These are phyloP conservation scores for Diaporthe sp. DNA, from an alignment of 2,329 filamentous ascomycete species.

Conservation along the genomic window DNA sequence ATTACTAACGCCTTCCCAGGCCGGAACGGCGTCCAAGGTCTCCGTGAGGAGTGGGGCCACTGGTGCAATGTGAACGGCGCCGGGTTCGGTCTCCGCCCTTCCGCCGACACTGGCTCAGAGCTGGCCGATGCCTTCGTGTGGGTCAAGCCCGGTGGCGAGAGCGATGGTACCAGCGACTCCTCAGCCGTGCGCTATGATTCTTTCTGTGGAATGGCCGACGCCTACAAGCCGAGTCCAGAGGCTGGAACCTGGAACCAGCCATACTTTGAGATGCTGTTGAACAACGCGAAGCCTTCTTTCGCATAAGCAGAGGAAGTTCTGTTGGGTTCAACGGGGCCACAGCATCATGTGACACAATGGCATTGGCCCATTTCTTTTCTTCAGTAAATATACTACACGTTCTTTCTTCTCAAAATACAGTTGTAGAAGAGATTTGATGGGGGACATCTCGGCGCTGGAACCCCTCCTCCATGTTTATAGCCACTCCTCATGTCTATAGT, in stretches of 20 bases:
- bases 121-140: slow-evolving; percentile 76
- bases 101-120: slow-evolving; percentile 67
- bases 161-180: slow-evolving; percentile 55
- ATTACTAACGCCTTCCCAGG: slow-evolving; percentile 40
- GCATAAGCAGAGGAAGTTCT: slow-evolving; percentile 19
- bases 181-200: slow-evolving; percentile 53
- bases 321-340: slow-evolving; percentile 18
- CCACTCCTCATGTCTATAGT: background rate
- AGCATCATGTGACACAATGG: background rate
- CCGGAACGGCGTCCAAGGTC: slow-evolving; percentile 57
- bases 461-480: background rate
- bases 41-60: slow-evolving; percentile 60
- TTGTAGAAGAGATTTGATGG: background rate
- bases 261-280: slow-evolving; percentile 60
- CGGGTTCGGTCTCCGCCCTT: slow-evolving; percentile 72
- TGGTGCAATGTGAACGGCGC: slow-evolving; percentile 69
- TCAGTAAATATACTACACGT: slow-evolving; percentile 3
- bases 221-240: slow-evolving; percentile 58
- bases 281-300: slow-evolving; percentile 56
- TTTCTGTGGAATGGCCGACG: slow-evolving; percentile 56
- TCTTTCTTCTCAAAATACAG: background rate
- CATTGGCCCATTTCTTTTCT: slow-evolving; percentile 1
- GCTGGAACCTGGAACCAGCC: slow-evolving; percentile 60
- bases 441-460: background rate
- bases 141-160: slow-evolving; percentile 75